Base-by-base conservation (phyloP, 2,329 filamentous ascomycete genomes). In the Lachnellula cervina region DNA sequence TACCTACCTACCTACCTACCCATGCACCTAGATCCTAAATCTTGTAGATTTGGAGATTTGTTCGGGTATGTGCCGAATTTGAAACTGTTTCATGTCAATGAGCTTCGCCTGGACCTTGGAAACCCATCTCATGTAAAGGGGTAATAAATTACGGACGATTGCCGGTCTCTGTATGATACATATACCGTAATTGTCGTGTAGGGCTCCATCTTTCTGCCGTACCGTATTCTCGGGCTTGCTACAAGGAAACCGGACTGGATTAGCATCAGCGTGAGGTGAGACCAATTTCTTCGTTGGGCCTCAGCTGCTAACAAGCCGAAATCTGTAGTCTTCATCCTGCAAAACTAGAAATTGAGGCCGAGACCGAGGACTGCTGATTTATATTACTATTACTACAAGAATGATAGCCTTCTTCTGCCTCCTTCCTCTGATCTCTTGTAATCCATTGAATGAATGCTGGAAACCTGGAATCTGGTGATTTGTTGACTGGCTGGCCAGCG, bases 41-140 rank as follows among this genome's bases (percentile, higher is more conserved):
- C 5, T 16, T 9, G 23, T 32, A 23, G 13, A 14, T 21, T 46
- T 11, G 19, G 44, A 46, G 19, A 28, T 25, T 28, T 44, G 16
- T 17, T 32, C 54, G 55, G 54, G 35, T 53, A 46, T 43, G 25
- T 60, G 52, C 60, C 53, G 45, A 51, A 51, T 45, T 59, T 53
- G 59, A 63, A 63, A 61, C 57, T 6, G 56, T 62, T 60, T 63
- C 61, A 47, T 47, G 13, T 34, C 23, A 14, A 28, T 19, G 42
- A 21, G 17, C n/a, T 25, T 2, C 1, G 42, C 7, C 14, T 13
- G 17, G 38, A 16, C 5, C 19, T 21, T 25, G 8, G 17, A 17
- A 44, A 11, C 42, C 9, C 42, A 44, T 25, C 42, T 47, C 44
- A 47, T 28, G 11, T 47, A 25, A 32, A 23, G 16, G 42, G 47